Base-by-base conservation (phyloP, 371 early-diverging fungal genomes). In the Umbelopsis sp. region DNA sequence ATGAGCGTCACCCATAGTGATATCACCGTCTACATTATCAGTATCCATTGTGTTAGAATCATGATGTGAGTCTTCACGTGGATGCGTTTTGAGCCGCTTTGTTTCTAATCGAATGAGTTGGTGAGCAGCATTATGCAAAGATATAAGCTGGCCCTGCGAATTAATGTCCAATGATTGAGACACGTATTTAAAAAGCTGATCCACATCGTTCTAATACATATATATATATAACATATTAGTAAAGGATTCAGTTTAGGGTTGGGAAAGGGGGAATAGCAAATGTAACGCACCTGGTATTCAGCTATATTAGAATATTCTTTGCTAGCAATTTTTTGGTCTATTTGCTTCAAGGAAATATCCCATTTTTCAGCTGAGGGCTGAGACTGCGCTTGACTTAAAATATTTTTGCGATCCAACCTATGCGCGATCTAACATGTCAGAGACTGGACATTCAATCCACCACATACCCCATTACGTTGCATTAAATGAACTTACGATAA, bases 301-400 rank as follows among this genome's bases (percentile, higher is more conserved):
- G 57, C 35, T 35, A 57, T 57, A 37, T 18, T 35, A 14, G 35
- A 57, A 57, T 57, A 57, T 57, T 57, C 57, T 18, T 32, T 57
- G 35, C 29, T 32, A 57, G 18, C 29, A 57, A 57, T 57, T 57
- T 57, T 57, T n/a, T 29, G 35, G 18, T 29, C 35, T 57, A 57
- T 57, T 57, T 35, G 57, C 29, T 29, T 7, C 7, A 57, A 18
- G 37, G 57, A 57, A 57, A 57, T 57, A 57, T 57, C 57, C 57
- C 48, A 48, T 48, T 48, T 48, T 48, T 48, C 48, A n/a, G 48
- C n/a, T 20, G 57, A 57, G 18, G 57, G 32, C 57, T 57, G 57
- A 24, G 35, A 57, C 57, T 57, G 57, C 57, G 35, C 29, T 35
- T 57, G 57, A 57, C 57, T 57, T 14, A 57, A 57, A 57, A 57